Percentiles rank a stretch among this genome's conserved stretches.
Conservation (phyloP, 306 rosid genomes). For the Vigna radiata region DNA sequence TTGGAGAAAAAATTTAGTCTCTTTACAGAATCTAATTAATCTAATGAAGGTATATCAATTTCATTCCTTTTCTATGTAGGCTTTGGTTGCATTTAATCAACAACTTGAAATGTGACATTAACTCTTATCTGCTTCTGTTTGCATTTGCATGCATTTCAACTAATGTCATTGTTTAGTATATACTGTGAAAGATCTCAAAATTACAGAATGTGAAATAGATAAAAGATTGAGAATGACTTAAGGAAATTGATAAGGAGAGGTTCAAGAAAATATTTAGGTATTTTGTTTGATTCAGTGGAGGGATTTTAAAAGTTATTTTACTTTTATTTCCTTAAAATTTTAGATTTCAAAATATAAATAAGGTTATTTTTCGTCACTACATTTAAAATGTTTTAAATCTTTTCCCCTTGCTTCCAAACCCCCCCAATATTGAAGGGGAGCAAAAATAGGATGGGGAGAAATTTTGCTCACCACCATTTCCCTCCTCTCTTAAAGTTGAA, state of each 20-base stretch:
- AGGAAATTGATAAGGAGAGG: conserved; percentile 23
- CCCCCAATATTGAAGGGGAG: too few relatives aligned
- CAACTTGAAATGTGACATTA: conserved; percentile 12
- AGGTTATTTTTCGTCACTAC: too few relatives aligned
- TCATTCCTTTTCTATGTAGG: conserved; percentile 18
- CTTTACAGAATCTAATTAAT: conserved; percentile 8
- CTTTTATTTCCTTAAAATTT: too few relatives aligned
- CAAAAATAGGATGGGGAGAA: too few relatives aligned
- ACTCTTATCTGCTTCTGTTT: conserved; percentile 25
- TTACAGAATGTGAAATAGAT: conserved; percentile 1
- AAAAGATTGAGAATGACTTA: background rate
- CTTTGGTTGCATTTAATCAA: background rate
- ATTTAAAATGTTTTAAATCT: too few relatives aligned
- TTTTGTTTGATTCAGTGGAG: too few relatives aligned
- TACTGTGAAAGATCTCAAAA: conserved; percentile 20
- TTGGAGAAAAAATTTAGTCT: background rate
- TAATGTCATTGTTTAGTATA: conserved; percentile 7
- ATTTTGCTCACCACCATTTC: too few relatives aligned
- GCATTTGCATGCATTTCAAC: conserved; percentile 36
- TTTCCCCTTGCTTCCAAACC: too few relatives aligned
- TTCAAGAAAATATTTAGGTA: background rate
- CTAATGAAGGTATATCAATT: conserved; percentile 6
- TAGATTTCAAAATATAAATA: too few relatives aligned
- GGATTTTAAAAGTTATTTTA: too few relatives aligned
- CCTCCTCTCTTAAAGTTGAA: too few relatives aligned